Percentiles rank a stretch among this genome's conserved stretches.
Evolutionary conservation across 1,284 basidiomycete species (phyloP).

Genomic region (Xerocomus tenax): DNA sequence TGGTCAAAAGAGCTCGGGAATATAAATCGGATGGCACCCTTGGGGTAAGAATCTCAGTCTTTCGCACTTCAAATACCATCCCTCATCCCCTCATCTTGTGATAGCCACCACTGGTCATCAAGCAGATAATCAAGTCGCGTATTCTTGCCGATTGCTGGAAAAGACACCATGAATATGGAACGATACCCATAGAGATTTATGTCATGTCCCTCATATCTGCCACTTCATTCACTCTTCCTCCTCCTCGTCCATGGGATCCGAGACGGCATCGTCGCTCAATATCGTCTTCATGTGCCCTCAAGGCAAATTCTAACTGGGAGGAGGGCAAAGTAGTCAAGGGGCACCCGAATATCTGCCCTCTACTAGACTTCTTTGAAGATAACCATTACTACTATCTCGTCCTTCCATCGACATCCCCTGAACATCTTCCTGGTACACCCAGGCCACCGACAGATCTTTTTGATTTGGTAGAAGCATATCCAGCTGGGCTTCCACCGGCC

Average conservation of each 20-base stretch:
- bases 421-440: conserved; percentile 43
- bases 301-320: conserved; percentile 44
- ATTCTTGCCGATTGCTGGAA: conserved; percentile 99
- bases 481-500: conserved; percentile 72
- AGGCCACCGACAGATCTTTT: conserved; percentile 77
- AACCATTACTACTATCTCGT: conserved; percentile 93
- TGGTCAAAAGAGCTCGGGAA: conserved; percentile 86
- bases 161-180: conserved; percentile 87
- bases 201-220: conserved; percentile 87
- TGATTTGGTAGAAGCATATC: conserved; percentile 87
- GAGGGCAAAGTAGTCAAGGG: conserved; percentile 67
- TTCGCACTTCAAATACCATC: conserved; percentile 10
- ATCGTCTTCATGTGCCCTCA: conserved; percentile 7
- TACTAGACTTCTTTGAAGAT: conserved; percentile 97
- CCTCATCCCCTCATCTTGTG: conserved; percentile 18
- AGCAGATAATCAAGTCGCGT: conserved; percentile 96
- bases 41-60: conserved; percentile 54
- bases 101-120: conserved; percentile 78
- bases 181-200: conserved; percentile 97
- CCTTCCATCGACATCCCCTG: conserved; percentile 61
- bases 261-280: conserved; percentile 32
- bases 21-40: conserved; percentile 66
- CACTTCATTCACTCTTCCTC: conserved; percentile 64
- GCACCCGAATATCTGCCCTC: conserved; percentile 87
- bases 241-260: conserved; percentile 75